These are phyloP conservation scores for Biscogniauxia sp. DNA, from an alignment of 2,329 filamentous ascomycete genomes.

Conservation along the genomic window DNA sequence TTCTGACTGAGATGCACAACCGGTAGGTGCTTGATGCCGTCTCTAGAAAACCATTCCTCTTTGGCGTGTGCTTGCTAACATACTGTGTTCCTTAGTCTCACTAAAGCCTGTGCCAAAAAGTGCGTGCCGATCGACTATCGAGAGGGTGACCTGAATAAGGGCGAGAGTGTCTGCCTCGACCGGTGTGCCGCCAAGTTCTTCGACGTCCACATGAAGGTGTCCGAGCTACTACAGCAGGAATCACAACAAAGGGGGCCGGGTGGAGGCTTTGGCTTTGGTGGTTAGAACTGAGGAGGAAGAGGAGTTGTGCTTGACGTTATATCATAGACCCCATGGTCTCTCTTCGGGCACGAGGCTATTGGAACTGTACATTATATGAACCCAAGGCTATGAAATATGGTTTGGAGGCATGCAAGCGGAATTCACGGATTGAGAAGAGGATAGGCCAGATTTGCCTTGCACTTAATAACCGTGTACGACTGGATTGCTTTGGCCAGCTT, in stretches of 20 bases:
- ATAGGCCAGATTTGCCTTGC: background rate
- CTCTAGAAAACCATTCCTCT: background rate
- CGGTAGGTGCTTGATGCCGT: constrained; percentile 57
- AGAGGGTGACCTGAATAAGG: constrained; percentile 96
- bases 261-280: constrained; percentile 47
- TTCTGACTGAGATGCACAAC: constrained; percentile 97
- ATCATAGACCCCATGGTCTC: background rate
- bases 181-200: constrained; percentile 98
- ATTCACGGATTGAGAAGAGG: background rate
- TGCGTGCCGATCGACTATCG: constrained; percentile 91
- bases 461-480: constrained; percentile 5
- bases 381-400: background rate
- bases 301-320: background rate
- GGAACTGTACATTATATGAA: constrained; percentile 13
- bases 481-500: constrained; percentile 6
- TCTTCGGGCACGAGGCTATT: background rate
- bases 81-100: constrained; percentile 55
- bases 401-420: background rate
- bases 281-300: constrained; percentile 13
- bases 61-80: constrained; percentile 12
- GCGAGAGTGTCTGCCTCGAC: constrained; percentile 96
- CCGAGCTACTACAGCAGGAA: constrained; percentile 92
- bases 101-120: constrained; percentile 88
- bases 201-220: constrained; percentile 96
- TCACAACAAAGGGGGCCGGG: constrained; percentile 65